Evolutionary conservation across 1,284 basidiomycete species (phyloP), one percentile per base, ranked within the genome.

Genomic region (Coniferiporia weirii): DNA sequence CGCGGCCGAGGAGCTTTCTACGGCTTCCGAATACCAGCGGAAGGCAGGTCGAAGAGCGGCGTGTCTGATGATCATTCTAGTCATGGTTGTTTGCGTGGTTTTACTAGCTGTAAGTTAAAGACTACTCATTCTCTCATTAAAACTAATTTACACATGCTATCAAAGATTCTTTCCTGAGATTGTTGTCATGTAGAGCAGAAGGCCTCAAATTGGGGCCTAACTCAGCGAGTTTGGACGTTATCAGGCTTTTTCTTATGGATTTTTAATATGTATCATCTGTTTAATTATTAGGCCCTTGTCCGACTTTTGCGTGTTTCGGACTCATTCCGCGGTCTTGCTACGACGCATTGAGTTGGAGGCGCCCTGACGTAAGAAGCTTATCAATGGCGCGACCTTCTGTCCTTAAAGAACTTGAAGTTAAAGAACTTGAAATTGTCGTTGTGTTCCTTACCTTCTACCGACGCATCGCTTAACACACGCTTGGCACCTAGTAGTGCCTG

Each of bases 21-120:
- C 89, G 10, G 97, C 97, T 1, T 87, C 93, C 63, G 93, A 94
- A 36, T 98, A 98, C 71, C 97, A 99, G 74, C 84, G 94, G 53
- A 96, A 87, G 72, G 95, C 97, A 2, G 96, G 95, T 1, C 82
- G 88, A 44, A 79, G 96, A 20, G 93, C 93, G 60, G 85, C 92
- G 2, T 98, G 95, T 71, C 76, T 99, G 55, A 84, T 96, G 79
- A 72, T 99, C 20, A 84, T 99, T 44, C 77, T 98, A 40, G 85
- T 89, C 35, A 76, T 98, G 61, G 96, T 99, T 13, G 80, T 91
- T 22, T 84, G 84, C n/a, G 78, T 99, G 61, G 94, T 99, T 19
- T 77, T 99, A 35, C 74, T 99, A 43, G 96, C 95, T 67, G 94
- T 98, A 69, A 78, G 90, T 58, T 19, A 6, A 22, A 13, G 15